phyloP scores from a whole-genome alignment of 768 basidiomycete genomes.

The Xanthoconium purpureum region DNA sequence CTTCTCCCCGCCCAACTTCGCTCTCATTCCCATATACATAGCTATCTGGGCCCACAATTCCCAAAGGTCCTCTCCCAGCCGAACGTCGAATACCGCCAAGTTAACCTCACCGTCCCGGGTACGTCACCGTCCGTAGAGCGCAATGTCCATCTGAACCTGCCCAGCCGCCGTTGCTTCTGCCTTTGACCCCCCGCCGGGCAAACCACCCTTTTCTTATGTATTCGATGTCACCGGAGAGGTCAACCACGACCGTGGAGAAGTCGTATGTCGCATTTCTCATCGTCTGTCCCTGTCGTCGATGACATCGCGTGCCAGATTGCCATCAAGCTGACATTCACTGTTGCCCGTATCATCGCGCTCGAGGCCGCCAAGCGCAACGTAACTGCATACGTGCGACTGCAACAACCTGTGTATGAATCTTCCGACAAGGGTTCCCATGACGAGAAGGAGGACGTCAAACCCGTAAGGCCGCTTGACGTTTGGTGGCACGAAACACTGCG shows the following conservation, averaged over 20 bases:
- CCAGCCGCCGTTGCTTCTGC: conserved; percentile 58
- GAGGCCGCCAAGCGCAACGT: conserved; percentile 81
- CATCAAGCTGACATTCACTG: conserved; percentile 68
- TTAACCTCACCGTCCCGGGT: conserved; percentile 75
- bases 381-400: conserved; percentile 74
- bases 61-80: conserved; percentile 63
- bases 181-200: conserved; percentile 71
- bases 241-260: conserved; percentile 68
- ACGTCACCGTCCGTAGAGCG: conserved; percentile 24
- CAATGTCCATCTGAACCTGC: conserved; percentile 12
- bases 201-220: conserved; percentile 70
- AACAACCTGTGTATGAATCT: conserved; percentile 77
- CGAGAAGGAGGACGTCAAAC: conserved; percentile 75
- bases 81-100: conserved; percentile 77
- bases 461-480: conserved; percentile 62
- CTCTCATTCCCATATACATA: conserved; percentile 28
- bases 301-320: conserved; percentile 54
- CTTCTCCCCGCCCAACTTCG: conserved; percentile 11
- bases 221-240: conserved; percentile 87
- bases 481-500: conserved; percentile 92
- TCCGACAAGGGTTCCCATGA: conserved; percentile 59
- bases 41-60: conserved; percentile 78
- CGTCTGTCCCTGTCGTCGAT: conserved; percentile 2
- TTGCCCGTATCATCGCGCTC: conserved; percentile 63
- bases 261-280: conserved; percentile 44